Percentiles rank a stretch among this genome's conserved stretches.
Evolutionary conservation across 163 green algal species (phyloP).

Genomic region (Scenedesmus sp.): DNA sequence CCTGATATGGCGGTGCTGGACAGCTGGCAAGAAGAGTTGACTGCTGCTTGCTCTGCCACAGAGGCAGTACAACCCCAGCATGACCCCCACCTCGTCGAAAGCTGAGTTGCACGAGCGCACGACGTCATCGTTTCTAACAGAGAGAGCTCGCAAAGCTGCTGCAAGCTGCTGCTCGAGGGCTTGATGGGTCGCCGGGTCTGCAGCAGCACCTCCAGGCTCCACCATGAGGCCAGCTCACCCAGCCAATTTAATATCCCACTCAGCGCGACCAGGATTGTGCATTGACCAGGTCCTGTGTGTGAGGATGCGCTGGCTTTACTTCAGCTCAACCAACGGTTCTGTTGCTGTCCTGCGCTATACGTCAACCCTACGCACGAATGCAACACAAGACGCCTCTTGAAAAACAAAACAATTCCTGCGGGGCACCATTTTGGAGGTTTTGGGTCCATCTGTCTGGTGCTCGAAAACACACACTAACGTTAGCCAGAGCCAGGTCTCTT

Average conservation of each 20-base stretch:
- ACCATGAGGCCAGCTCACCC: background rate
- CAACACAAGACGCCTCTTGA: no score
- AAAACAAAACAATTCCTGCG: no score
- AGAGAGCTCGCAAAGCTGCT: background rate
- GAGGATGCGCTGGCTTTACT: background rate
- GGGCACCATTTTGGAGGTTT: background rate
- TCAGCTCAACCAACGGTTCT: background rate
- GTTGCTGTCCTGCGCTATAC: background rate
- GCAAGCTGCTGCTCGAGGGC: constrained; percentile 5
- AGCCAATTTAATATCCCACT: background rate
- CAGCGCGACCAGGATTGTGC: background rate
- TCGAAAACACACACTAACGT: background rate
- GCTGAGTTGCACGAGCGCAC: background rate
- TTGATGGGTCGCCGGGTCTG: background rate
- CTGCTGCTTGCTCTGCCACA: background rate
- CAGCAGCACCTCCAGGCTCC: background rate
- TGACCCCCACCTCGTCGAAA: background rate
- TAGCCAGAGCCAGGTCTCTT: background rate
- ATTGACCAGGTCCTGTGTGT: background rate
- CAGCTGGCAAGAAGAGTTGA: constrained; percentile 5
- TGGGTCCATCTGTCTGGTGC: background rate
- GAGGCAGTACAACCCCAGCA: background rate
- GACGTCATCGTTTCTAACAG: background rate
- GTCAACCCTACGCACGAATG: background rate
- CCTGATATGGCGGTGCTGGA: background rate